Evolutionary conservation across 2,329 filamentous ascomycete species (phyloP).

Genomic region (Penicillium nordicum): DNA sequence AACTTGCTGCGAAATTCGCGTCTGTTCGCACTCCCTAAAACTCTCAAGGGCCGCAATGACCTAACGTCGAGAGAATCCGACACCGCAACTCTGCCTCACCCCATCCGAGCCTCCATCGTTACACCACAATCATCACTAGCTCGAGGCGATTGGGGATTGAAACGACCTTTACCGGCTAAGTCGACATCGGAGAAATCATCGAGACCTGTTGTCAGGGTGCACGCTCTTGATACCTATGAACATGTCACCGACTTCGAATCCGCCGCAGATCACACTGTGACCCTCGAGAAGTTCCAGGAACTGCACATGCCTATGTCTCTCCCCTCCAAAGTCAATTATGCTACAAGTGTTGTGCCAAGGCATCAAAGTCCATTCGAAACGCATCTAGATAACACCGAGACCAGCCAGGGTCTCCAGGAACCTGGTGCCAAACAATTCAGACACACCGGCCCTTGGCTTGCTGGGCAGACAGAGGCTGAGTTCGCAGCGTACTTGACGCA

Average conservation of each 20-base stretch:
- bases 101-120: slow-evolving; percentile 78
- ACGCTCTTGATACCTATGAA: slow-evolving; percentile 77
- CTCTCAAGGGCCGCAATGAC: slow-evolving; percentile 61
- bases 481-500: slow-evolving; percentile 53
- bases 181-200: slow-evolving; percentile 66
- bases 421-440: slow-evolving; percentile 50
- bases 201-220: slow-evolving; percentile 72
- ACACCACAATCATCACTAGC: slow-evolving; percentile 69
- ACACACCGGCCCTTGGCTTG: slow-evolving; percentile 57
- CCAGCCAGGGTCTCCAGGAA: slow-evolving; percentile 32
- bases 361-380: slow-evolving; percentile 44
- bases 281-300: slow-evolving; percentile 82
- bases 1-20: slow-evolving; percentile 79
- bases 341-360: slow-evolving; percentile 25
- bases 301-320: slow-evolving; percentile 68
- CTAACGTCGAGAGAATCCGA: slow-evolving; percentile 56
- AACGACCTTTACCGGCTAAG: slow-evolving; percentile 74
- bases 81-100: slow-evolving; percentile 70
- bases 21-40: slow-evolving; percentile 79
- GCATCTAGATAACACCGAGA: slow-evolving; percentile 45
- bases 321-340: slow-evolving; percentile 34
- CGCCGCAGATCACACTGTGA: slow-evolving; percentile 75
- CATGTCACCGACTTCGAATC: slow-evolving; percentile 86
- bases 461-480: slow-evolving; percentile 53
- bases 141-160: slow-evolving; percentile 89